Evolutionary conservation across 2,329 filamentous ascomycete species (phyloP).

Genomic region (Nectriaceae sp.): DNA sequence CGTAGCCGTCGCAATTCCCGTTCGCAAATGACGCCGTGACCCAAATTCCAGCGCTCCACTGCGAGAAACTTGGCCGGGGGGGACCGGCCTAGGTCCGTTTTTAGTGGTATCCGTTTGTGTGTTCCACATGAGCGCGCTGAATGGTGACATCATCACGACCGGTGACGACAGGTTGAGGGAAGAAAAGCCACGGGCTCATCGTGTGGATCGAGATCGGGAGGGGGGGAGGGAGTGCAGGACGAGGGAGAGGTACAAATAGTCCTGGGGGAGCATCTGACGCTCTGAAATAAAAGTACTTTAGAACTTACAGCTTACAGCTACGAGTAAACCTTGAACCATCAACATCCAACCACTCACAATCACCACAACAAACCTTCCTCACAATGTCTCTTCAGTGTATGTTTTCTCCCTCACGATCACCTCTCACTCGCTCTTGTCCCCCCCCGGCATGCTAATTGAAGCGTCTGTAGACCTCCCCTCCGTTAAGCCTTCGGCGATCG

Average conservation of each 20-base stretch:
- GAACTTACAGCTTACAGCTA: slow-evolving; percentile 10
- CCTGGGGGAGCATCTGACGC: slow-evolving; percentile 3
- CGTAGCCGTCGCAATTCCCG: too few species aligned
- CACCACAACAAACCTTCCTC: slow-evolving; percentile 19
- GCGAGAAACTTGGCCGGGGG: too few species aligned
- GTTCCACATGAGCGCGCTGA: too few species aligned
- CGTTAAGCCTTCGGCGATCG: slow-evolving; percentile 98
- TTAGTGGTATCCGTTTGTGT: too few species aligned
- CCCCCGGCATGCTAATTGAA: slow-evolving; percentile 1
- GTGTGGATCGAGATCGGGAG: slow-evolving; percentile 26
- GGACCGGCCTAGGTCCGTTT: too few species aligned
- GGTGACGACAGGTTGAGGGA: slow-evolving; percentile 33
- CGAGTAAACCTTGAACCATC: slow-evolving; percentile 3
- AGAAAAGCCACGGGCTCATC: slow-evolving; percentile 26
- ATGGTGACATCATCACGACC: slow-evolving; percentile 46
- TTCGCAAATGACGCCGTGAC: too few species aligned
- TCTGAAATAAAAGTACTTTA: not conserved
- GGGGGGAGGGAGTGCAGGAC: slow-evolving; percentile 1
- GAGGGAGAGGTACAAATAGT: slow-evolving; percentile 29
- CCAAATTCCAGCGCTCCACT: too few species aligned
- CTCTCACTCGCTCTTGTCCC: not conserved
- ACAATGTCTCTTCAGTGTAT: slow-evolving; percentile 65
- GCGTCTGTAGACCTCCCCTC: slow-evolving; percentile 56
- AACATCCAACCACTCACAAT: slow-evolving; percentile 1
- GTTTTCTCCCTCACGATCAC: too few species aligned